Base-by-base conservation (phyloP, 345 rosid genomes). In the Pistacia integerrima region DNA sequence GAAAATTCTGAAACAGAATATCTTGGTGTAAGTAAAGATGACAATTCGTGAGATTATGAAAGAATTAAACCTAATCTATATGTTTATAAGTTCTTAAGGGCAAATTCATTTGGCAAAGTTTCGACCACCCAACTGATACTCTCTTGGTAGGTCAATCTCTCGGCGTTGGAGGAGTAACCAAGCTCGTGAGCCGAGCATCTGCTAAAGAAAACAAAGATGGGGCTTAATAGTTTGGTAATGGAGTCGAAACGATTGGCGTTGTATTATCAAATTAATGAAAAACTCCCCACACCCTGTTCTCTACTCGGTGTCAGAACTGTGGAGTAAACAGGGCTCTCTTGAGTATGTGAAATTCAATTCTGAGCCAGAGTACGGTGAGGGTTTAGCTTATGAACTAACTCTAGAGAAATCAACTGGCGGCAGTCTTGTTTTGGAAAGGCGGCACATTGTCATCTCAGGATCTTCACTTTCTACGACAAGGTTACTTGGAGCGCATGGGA, bases 71-170 rank as follows among this genome's bases (percentile, higher is more conserved):
- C 1, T 30, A 30, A 30, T 30, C 33, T 30, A 30, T 30, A 30
- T 30, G 33, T 30, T 30, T 30, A 30, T 30, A 30, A 30, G 22
- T 22, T 22, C 22, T 22, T 22, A 22, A 22, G 22, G 22, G 22
- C 22, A 56, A 70, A 4, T 83, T 79, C 11, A 68, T 87, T 18
- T 90, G 91, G 91, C 90, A 89, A 52, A 88, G 90, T 91, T 91
- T 64, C 67, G 86, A 87, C 79, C 72, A 67, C n/a, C 90, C 91
- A 1, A 87, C 83, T 0, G 86, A 91, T 74, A 83, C 86, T 18
- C 86, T 89, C 67, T 77, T 91, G 58, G 82, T 81, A 11, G 88
- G 86, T 22, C 91, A 83, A 72, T 84, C 87, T 5, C 83, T 82
- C 35, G 12, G 59, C 59, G 64, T 46, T 7, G 74, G 77, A 2